These are phyloP conservation scores for Globisporangium paddicum DNA, from an alignment of 352 stramenopile species.

Conservation along the genomic window DNA sequence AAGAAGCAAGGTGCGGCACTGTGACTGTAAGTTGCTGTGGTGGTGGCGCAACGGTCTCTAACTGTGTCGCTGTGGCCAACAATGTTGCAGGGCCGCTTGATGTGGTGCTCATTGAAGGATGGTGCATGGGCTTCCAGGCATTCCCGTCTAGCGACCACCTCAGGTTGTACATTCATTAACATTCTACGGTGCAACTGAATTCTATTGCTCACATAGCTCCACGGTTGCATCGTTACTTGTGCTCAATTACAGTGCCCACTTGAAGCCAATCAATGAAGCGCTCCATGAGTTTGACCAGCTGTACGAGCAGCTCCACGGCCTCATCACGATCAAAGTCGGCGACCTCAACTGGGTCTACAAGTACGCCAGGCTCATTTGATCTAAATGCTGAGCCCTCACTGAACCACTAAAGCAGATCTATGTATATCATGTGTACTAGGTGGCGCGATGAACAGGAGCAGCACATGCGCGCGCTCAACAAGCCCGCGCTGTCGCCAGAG, in stretches of 20 bases:
- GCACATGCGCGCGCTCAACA: slow-evolving; percentile 50
- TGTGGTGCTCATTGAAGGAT: slow-evolving; percentile 81
- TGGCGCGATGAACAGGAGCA: slow-evolving; percentile 82
- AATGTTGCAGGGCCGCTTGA: slow-evolving; percentile 56
- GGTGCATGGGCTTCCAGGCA: slow-evolving; percentile 81
- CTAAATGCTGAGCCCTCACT: too few species aligned
- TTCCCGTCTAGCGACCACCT: slow-evolving; percentile 27
- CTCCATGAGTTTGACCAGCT: slow-evolving; percentile 57
- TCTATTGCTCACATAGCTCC: background rate
- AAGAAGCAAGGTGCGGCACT: slow-evolving; percentile 37
- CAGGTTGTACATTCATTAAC: slow-evolving; percentile 18
- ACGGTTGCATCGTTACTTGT: too few species aligned
- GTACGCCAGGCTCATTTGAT: too few species aligned
- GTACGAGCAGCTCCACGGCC: slow-evolving; percentile 58
- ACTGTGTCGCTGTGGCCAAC: background rate
- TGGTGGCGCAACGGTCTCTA: background rate
- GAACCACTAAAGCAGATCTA: too few species aligned
- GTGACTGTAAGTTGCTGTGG: background rate
- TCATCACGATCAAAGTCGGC: slow-evolving; percentile 74
- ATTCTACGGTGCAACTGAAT: background rate
- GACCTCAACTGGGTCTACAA: slow-evolving; percentile 79
- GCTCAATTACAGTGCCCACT: slow-evolving; percentile 30
- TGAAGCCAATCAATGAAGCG: slow-evolving; percentile 63
- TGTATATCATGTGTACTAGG: slow-evolving; percentile 17
- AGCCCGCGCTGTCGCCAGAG: slow-evolving; percentile 51